These are phyloP conservation scores for Gliomastix tumulicola DNA, from an alignment of 2,329 filamentous ascomycete genomes.

Conservation along the genomic window DNA sequence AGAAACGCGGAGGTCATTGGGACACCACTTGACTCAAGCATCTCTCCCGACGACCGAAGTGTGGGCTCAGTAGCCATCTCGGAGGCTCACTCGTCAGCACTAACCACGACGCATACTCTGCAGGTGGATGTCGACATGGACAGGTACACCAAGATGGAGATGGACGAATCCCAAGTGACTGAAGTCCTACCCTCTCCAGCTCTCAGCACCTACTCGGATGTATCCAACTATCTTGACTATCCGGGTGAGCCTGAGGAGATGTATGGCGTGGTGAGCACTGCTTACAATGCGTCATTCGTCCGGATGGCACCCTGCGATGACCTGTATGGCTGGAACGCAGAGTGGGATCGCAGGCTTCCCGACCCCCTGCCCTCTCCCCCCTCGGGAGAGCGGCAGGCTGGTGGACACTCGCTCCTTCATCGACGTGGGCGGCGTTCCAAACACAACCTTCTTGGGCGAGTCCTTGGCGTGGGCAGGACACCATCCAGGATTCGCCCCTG, in stretches of 20 bases:
- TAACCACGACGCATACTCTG: background rate
- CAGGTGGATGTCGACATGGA: background rate
- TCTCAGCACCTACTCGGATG: no score
- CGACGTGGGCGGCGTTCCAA: no score
- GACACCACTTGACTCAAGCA: no score
- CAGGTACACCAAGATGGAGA: no score
- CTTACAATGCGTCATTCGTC: constrained; percentile 17
- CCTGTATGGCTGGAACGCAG: constrained; percentile 48
- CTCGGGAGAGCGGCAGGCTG: no score
- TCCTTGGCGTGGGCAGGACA: constrained; percentile 22
- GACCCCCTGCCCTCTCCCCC: no score
- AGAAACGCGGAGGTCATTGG: no score
- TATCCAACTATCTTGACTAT: constrained; percentile 6
- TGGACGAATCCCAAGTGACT: no score
- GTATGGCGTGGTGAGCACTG: constrained; percentile 11
- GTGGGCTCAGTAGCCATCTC: background rate
- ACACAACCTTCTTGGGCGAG: constrained; percentile 29
- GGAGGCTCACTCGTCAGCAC: background rate
- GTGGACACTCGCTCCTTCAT: no score
- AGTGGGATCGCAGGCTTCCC: constrained; percentile 18
- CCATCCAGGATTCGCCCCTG: constrained; percentile 15
- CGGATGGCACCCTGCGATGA: constrained; percentile 25
- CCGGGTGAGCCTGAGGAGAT: no score
- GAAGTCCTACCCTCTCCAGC: no score
- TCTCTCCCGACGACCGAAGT: no score